phyloP scores from a whole-genome alignment of 192 early-diverging fungal genomes.

The Coemansia sp. region DNA sequence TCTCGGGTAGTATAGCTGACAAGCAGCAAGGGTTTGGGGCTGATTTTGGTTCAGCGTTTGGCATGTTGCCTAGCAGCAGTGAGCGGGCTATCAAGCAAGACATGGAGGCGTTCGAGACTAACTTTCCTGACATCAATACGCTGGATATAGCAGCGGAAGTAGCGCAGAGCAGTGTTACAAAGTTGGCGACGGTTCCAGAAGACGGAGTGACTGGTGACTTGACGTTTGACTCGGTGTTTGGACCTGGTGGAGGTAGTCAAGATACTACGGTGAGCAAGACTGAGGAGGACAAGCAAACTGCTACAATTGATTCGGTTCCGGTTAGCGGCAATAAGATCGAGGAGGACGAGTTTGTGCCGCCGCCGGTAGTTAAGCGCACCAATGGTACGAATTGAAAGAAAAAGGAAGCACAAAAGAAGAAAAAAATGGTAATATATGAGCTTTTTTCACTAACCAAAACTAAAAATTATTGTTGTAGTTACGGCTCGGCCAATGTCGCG shows the following conservation, averaged over 20 bases:
- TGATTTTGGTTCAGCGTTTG: slow-evolving; percentile 54
- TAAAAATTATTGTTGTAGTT: slow-evolving; percentile 25
- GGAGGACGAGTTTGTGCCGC: slow-evolving; percentile 49
- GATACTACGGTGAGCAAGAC: slow-evolving; percentile 9
- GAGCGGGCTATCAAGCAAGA: slow-evolving; percentile 45
- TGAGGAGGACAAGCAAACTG: background rate
- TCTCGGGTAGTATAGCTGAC: background rate
- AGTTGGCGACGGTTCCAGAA: slow-evolving; percentile 10
- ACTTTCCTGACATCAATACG: slow-evolving; percentile 52
- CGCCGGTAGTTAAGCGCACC: slow-evolving; percentile 56
- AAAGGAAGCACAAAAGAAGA: background rate
- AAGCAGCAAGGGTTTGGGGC: slow-evolving; percentile 30
- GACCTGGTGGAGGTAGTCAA: slow-evolving; percentile 17
- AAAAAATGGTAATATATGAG: slow-evolving; percentile 8
- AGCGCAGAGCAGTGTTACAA: slow-evolving; percentile 10
- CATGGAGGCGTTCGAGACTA: slow-evolving; percentile 45
- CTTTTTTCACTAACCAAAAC: slow-evolving; percentile 9
- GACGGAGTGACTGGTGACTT: slow-evolving; percentile 15
- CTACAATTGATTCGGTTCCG: background rate
- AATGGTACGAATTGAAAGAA: slow-evolving; percentile 43
- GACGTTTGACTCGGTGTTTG: slow-evolving; percentile 59
- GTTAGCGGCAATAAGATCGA: slow-evolving; percentile 10
- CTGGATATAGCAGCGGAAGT: slow-evolving; percentile 25
- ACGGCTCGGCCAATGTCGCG: slow-evolving; percentile 58
- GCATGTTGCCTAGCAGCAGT: slow-evolving; percentile 20